A percentile compares a stretch with the other conserved stretches of the same genome.
Conservation (phyloP, 2,329 filamentous ascomycete genomes). For the Trichoderma koningii region DNA sequence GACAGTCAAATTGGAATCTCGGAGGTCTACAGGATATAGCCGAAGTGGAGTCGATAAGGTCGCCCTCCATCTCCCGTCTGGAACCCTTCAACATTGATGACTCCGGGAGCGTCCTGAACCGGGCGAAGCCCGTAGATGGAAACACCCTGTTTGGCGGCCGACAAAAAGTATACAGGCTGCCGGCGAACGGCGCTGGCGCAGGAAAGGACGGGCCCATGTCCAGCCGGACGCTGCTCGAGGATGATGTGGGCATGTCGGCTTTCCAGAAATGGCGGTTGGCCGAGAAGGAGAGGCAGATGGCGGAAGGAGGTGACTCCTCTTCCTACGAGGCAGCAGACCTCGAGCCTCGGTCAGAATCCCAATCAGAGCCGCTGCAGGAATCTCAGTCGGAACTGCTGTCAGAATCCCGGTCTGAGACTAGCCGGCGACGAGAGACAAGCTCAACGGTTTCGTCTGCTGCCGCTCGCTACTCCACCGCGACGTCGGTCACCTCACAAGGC, state of each 20-base stretch:
- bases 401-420: constrained; percentile 62
- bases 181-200: constrained; percentile 50
- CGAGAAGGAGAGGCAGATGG: constrained; percentile 57
- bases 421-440: constrained; percentile 78
- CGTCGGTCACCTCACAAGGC: constrained; percentile 75
- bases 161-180: constrained; percentile 92
- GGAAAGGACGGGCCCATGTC: constrained; percentile 56
- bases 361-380: background rate
- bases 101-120: constrained; percentile 76
- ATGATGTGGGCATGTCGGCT: constrained; percentile 79
- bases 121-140: constrained; percentile 80
- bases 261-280: constrained; percentile 75
- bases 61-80: constrained; percentile 60
- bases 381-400: constrained; percentile 33
- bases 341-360: constrained; percentile 53
- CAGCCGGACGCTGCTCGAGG: constrained; percentile 77
- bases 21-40: constrained; percentile 76
- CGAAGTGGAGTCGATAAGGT: constrained; percentile 80
- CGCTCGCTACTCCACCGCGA: constrained; percentile 78
- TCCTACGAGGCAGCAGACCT: constrained; percentile 39
- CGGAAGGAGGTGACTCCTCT: constrained; percentile 41
- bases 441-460: constrained; percentile 74
- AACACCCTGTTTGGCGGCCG: constrained; percentile 93
- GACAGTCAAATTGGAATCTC: constrained; percentile 71
- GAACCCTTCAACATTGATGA: constrained; percentile 74